phyloP scores from a whole-genome alignment of 805 yeast species.

The Metschnikowia kunwiensis region DNA sequence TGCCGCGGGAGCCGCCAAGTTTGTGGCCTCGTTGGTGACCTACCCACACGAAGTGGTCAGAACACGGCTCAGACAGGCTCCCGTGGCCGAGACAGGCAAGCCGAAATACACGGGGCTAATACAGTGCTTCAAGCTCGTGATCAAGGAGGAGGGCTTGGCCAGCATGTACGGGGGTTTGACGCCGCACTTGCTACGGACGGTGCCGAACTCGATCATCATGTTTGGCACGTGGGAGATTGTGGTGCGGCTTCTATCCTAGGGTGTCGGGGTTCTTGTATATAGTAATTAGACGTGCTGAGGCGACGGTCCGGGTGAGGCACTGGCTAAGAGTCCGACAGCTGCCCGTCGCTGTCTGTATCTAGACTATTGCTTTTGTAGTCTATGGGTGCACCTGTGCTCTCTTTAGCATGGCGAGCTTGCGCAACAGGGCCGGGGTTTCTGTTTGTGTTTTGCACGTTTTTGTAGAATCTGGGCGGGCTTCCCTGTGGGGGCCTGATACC shows the following conservation, averaged over 20 bases:
- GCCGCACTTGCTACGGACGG: conserved; percentile 94
- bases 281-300: neutral
- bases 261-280: conserved; percentile 9
- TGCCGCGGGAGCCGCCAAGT: conserved; percentile 95
- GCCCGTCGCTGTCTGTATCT: conserved; percentile 15
- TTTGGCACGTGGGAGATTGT: conserved; percentile 96
- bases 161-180: conserved; percentile 98
- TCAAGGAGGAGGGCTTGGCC: conserved; percentile 87
- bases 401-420: neutral
- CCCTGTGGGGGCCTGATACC: conserved; percentile 39
- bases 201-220: conserved; percentile 97
- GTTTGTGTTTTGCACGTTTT: conserved; percentile 33
- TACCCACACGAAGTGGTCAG: conserved; percentile 98
- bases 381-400: neutral
- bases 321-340: no score
- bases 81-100: conserved; percentile 64
- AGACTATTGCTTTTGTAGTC: neutral
- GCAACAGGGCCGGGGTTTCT: neutral
- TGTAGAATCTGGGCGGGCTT: conserved; percentile 47
- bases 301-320: conserved; percentile 11
- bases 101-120: conserved; percentile 87
- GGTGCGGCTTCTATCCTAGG: conserved; percentile 32
- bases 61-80: conserved; percentile 94
- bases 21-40: conserved; percentile 86
- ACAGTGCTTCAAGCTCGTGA: conserved; percentile 80